phyloP scores from a whole-genome alignment of 2,329 filamentous ascomycete species.

The Cordyceps militaris region DNA sequence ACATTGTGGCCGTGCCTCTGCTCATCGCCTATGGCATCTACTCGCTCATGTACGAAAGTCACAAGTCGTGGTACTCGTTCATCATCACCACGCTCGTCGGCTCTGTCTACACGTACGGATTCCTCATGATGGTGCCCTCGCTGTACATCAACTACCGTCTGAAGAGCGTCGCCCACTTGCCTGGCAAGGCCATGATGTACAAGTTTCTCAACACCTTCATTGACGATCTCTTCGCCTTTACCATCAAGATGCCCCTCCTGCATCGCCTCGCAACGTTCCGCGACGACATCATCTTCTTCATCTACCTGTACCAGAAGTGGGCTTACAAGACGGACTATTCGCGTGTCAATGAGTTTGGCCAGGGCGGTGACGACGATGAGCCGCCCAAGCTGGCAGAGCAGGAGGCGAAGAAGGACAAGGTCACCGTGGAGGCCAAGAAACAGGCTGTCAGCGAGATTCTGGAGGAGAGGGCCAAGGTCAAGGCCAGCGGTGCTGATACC shows the following conservation, averaged over 20 bases:
- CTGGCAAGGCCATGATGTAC: slow-evolving; percentile 92
- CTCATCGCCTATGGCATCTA: slow-evolving; percentile 85
- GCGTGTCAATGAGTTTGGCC: slow-evolving; percentile 94
- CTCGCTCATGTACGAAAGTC: slow-evolving; percentile 83
- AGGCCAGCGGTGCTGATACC: slow-evolving; percentile 44
- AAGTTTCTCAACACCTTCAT: slow-evolving; percentile 99
- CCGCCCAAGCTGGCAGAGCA: slow-evolving; percentile 30
- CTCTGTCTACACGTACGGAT: slow-evolving; percentile 95
- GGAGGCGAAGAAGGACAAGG: slow-evolving; percentile 32
- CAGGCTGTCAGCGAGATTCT: slow-evolving; percentile 28
- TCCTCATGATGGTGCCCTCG: slow-evolving; percentile 97
- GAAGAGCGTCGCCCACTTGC: slow-evolving; percentile 95
- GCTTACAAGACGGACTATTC: slow-evolving; percentile 87
- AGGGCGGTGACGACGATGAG: slow-evolving; percentile 82
- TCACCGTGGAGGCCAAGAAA: slow-evolving; percentile 30
- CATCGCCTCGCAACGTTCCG: slow-evolving; percentile 87
- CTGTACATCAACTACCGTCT: slow-evolving; percentile 99
- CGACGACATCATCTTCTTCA: slow-evolving; percentile 96
- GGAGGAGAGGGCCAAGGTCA: slow-evolving; percentile 27
- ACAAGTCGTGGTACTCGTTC: slow-evolving; percentile 98
- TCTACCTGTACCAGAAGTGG: slow-evolving; percentile 93
- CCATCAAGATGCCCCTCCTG: slow-evolving; percentile 96
- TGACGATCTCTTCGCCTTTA: slow-evolving; percentile 96
- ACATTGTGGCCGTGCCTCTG: slow-evolving; percentile 82
- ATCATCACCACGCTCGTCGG: slow-evolving; percentile 92